Percentiles rank a stretch among this genome's conserved stretches.
Evolutionary conservation across 169 alveolate species (phyloP).

Genomic region (Plasmodium blacklocki): DNA sequence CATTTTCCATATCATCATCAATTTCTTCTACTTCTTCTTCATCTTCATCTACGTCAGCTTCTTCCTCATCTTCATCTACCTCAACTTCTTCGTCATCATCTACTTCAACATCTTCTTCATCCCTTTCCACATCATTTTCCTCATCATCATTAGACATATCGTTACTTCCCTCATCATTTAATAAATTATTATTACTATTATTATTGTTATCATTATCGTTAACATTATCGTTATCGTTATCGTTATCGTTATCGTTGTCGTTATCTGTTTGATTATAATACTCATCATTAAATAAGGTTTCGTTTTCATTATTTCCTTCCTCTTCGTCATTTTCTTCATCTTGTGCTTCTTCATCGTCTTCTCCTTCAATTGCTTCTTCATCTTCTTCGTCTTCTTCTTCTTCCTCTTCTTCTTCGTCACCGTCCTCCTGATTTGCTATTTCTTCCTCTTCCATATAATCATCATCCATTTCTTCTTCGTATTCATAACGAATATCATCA

Average conservation of each 20-base stretch:
- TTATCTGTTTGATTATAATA: slow-evolving; percentile 7
- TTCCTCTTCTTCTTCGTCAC: slow-evolving; percentile 15
- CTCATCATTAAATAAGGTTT: not conserved
- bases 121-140: slow-evolving; percentile 28
- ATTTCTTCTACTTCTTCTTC: slow-evolving; percentile 11
- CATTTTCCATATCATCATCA: slow-evolving; percentile 10
- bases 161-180: slow-evolving; percentile 10
- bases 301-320: slow-evolving; percentile 5
- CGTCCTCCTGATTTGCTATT: slow-evolving; percentile 14
- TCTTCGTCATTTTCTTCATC: slow-evolving; percentile 6
- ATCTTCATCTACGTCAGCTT: slow-evolving; percentile 2
- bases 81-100: slow-evolving; percentile 13
- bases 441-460: slow-evolving; percentile 59
- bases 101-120: slow-evolving; percentile 11
- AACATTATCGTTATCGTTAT: too few relatives aligned
- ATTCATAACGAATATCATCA: slow-evolving; percentile 61
- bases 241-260: not conserved
- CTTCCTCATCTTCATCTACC: slow-evolving; percentile 5
- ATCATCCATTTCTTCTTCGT: slow-evolving; percentile 76
- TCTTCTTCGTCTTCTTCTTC: slow-evolving; percentile 9
- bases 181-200: not conserved
- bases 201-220: not conserved
- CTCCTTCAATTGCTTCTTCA: slow-evolving; percentile 8
- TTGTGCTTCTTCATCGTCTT: slow-evolving; percentile 4
- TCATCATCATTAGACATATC: slow-evolving; percentile 8